Base-by-base conservation (phyloP, 2,329 filamentous ascomycete species). In the Cladosporium sp. region DNA sequence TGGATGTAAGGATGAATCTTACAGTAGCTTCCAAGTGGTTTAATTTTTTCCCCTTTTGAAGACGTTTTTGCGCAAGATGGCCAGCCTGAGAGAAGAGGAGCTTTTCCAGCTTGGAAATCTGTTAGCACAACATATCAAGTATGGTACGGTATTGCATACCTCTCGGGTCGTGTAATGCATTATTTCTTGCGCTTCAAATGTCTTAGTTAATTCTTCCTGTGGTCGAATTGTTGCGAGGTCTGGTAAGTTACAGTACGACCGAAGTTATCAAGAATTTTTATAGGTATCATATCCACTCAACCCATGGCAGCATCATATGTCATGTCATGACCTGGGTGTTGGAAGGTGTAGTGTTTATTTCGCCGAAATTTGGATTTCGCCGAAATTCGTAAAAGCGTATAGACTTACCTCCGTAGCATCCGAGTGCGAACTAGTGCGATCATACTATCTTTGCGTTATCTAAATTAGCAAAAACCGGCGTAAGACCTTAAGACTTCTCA, bases 71-170 rank as follows among this genome's bases (percentile, higher is more conserved):
- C 55, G 93, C 93, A 49, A 97, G 82, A 64, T 88, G 82, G 66
- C 93, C 93, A 61, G 96, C 79, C 75, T 97, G 91, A 55, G 91
- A 90, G 71, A 95, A 93, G 72, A 88, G 83, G 74, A 97, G 90
- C 85, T 97, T 97, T 80, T 97, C 93, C 69, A 97, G 82, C 93
- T 97, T 58, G 48, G 15, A 48, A 15, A 3, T 15, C 12, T 52
- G 17, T 52, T 20, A 42, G 39, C 19, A 7, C 3, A 6, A 7
- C 1, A 7, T 22, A 4, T 4, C 3, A 1, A 24, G 39, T 24
- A 1, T 3, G 19, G 2, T 7, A 13, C 24, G 19, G 12, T 22
- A 20, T 22, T 42, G 19, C 19, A 22, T 42, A 42, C 39, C 12
- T 42, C 39, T 5, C 39, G 39, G 19, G 10, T 24, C 15, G 39